phyloP scores from a whole-genome alignment of 106 monocot genomes.

The Allium fistulosum region DNA sequence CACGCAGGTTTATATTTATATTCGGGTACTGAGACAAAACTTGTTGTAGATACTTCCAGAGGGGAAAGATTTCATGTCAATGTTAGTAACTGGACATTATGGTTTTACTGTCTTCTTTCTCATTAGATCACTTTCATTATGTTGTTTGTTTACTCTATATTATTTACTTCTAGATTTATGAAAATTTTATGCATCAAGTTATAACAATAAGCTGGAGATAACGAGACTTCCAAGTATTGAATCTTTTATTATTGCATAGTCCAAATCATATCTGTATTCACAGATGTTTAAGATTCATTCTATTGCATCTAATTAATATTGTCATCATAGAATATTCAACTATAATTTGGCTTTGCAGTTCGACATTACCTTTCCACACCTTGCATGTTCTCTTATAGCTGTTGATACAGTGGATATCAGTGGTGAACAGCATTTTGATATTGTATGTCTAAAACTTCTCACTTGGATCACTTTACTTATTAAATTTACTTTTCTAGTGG shows the following conservation, averaged over 20 bases:
- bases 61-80: conserved; percentile 55
- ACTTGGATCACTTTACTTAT: background rate
- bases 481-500: conserved; percentile 1
- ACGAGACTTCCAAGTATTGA: background rate
- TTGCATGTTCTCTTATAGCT: conserved; percentile 88
- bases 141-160: background rate
- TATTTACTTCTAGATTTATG: too few species aligned
- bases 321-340: background rate
- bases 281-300: too few species aligned
- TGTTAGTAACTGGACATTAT: conserved; percentile 22
- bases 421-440: conserved; percentile 93
- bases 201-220: too few species aligned
- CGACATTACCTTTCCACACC: conserved; percentile 83
- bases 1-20: conserved; percentile 56
- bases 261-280: background rate
- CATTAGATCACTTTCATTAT: background rate
- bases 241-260: background rate
- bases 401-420: conserved; percentile 95
- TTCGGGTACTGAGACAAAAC: conserved; percentile 54
- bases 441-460: conserved; percentile 42
- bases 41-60: conserved; percentile 68
- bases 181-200: too few species aligned
- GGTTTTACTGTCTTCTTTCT: too few species aligned
- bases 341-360: conserved; percentile 53
- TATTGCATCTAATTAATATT: too few species aligned